These are phyloP conservation scores for Pyronema omphalodes DNA, from an alignment of 495 filamentous ascomycete species.

Conservation along the genomic window DNA sequence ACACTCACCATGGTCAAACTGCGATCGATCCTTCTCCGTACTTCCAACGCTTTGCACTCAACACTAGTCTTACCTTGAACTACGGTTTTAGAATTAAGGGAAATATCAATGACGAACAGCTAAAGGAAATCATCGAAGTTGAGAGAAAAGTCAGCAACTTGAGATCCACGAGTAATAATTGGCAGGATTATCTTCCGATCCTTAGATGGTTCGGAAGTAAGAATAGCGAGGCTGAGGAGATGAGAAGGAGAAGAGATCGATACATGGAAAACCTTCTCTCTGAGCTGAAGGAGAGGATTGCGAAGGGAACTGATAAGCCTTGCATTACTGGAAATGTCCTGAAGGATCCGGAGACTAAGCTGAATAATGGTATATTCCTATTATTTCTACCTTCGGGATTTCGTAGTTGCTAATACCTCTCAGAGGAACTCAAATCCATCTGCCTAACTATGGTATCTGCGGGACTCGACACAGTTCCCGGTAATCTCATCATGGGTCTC, in stretches of 20 bases:
- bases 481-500: slow-evolving; percentile 51
- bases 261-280: slow-evolving; percentile 41
- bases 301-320: slow-evolving; percentile 44
- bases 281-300: slow-evolving; percentile 41
- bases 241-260: slow-evolving; percentile 35
- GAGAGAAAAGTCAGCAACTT: slow-evolving; percentile 46
- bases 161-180: slow-evolving; percentile 48
- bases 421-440: slow-evolving; percentile 51
- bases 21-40: slow-evolving; percentile 48
- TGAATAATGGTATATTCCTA: slow-evolving; percentile 38
- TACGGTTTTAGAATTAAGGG: slow-evolving; percentile 46
- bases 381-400: not conserved
- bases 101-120: slow-evolving; percentile 37
- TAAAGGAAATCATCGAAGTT: slow-evolving; percentile 44
- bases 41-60: slow-evolving; percentile 49
- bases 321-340: slow-evolving; percentile 53
- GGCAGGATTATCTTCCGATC: slow-evolving; percentile 51
- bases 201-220: slow-evolving; percentile 38
- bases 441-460: slow-evolving; percentile 61
- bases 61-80: slow-evolving; percentile 47
- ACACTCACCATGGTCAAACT: slow-evolving; percentile 35
- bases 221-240: slow-evolving; percentile 36
- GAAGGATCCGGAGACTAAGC: slow-evolving; percentile 43
- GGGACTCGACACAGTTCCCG: slow-evolving; percentile 50
- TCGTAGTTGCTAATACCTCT: slow-evolving; percentile 4